Base-by-base conservation (phyloP, 306 rosid species). In the Vicia faba region DNA sequence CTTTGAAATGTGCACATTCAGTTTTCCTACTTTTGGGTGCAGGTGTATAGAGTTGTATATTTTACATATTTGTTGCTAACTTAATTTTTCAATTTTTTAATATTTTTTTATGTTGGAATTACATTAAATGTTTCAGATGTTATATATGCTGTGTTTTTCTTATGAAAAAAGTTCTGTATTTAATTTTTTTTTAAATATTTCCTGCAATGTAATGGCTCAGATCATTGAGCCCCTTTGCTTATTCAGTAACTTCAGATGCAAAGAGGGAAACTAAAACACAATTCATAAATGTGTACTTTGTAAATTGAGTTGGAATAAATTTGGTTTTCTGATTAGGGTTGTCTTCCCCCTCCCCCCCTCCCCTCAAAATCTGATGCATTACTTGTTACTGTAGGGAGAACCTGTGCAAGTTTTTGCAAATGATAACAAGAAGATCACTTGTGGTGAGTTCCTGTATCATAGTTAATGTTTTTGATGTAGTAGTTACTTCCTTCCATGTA, bases 371-470 rank as follows among this genome's bases (percentile, higher is more conserved):
- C 55, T 29, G 23, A 23, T 54, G 59, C 64, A 57, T 79, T 75
- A 29, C 68, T 53, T 81, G 61, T 75, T 45, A 69, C 70, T 81
- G 75, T 81, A 92, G 98, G 98, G 98, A 59, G 98, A 89, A 78
- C 96, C 89, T 80, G 96, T 86, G 66, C 90, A 76, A 75, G 96
- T 92, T 73, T 89, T 86, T 74, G 91, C 96, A 19, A 92, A 92
- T 75, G 93, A 83, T 28, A 76, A 61, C 73, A 81, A 72, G 80
- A 92, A 88, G 84, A 89, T 92, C 35, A 59, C 72, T 69, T 89
- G 91, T 77, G 98, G 98, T 92, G 72, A 80, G 96, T 83, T 59
- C 43, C 33, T 68, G 25, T 72, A 20, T 59, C 28, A 13, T 19
- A 59, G 43, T 72, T 65, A 14, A 68, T 68, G 50, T 39, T 61